phyloP scores from a whole-genome alignment of 1,139 yeast genomes.

The Arxiozyma bovina region DNA sequence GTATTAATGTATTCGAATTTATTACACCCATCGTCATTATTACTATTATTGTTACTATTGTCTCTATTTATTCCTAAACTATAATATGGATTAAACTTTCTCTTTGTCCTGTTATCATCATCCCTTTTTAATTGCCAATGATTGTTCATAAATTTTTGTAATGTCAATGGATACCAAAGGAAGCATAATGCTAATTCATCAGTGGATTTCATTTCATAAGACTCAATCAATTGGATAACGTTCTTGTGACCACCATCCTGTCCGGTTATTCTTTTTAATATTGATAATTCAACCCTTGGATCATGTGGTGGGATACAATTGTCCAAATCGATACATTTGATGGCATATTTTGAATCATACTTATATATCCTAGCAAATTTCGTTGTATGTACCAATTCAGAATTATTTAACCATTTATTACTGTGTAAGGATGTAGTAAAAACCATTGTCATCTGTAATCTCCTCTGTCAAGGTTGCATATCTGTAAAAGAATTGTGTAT shows the following conservation, averaged over 20 bases:
- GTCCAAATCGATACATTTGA: slow-evolving; percentile 19
- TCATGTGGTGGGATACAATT: slow-evolving; percentile 27
- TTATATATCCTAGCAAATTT: slow-evolving; percentile 21
- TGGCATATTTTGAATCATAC: slow-evolving; percentile 12
- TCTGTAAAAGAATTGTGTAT: neutral
- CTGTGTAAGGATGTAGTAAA: slow-evolving; percentile 1
- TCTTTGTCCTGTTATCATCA: slow-evolving; percentile 11
- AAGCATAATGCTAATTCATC: slow-evolving; percentile 18
- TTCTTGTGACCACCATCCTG: slow-evolving; percentile 2
- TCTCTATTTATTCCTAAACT: neutral
- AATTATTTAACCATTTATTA: slow-evolving; percentile 3
- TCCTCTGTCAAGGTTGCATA: neutral
- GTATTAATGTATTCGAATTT: slow-evolving; percentile 10
- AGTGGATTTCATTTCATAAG: slow-evolving; percentile 1
- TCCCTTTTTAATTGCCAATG: neutral
- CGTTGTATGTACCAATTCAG: slow-evolving; percentile 14
- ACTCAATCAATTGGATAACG: slow-evolving; percentile 18
- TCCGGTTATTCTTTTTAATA: slow-evolving; percentile 13
- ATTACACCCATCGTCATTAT: slow-evolving; percentile 4
- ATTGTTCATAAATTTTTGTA: slow-evolving; percentile 18
- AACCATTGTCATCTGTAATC: neutral
- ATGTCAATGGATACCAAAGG: slow-evolving; percentile 15
- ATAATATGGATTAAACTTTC: slow-evolving; percentile 31
- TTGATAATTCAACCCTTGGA: slow-evolving; percentile 20
- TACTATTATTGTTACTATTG: too few relatives aligned